Evolutionary conservation across 441 rosid species (phyloP).

Genomic region (Gossypium schwendimanii): DNA sequence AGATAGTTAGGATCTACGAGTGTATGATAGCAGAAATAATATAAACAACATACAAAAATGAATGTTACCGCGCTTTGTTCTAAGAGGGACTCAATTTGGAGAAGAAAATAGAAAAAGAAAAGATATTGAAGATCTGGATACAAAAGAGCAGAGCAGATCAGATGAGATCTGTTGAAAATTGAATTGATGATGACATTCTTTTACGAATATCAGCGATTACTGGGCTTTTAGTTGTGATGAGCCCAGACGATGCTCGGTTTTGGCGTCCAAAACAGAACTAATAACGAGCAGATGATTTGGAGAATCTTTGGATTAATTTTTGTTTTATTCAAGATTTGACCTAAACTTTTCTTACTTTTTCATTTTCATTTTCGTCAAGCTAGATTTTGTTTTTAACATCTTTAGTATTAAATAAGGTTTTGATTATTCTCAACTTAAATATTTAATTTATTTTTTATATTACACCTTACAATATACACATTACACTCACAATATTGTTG

Average conservation of each 20-base stretch:
- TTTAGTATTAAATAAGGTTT: too few species aligned
- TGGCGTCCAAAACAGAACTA: not conserved
- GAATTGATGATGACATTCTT: not conserved
- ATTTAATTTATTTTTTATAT: too few species aligned
- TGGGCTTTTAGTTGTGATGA: conserved; percentile 7
- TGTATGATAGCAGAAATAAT: not conserved
- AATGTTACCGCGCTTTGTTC: conserved; percentile 1
- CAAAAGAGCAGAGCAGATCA: not conserved
- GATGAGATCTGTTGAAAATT: not conserved
- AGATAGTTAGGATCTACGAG: conserved; percentile 2
- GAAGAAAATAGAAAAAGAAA: not conserved
- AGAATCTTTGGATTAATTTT: not conserved
- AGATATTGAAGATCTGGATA: conserved; percentile 23
- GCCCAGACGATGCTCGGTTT: conserved; percentile 15
- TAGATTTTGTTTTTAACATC: too few species aligned
- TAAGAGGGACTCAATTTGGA: not conserved
- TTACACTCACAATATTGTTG: too few species aligned
- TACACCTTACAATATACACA: too few species aligned
- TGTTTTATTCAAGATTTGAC: not conserved
- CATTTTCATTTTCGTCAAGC: not conserved
- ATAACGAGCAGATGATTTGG: not conserved
- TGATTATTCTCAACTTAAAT: too few species aligned
- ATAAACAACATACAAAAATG: not conserved
- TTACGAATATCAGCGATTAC: not conserved
- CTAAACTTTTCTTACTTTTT: not conserved